These are phyloP conservation scores for Trichophaea hybrida DNA, from an alignment of 2,329 filamentous ascomycete genomes.

Conservation along the genomic window DNA sequence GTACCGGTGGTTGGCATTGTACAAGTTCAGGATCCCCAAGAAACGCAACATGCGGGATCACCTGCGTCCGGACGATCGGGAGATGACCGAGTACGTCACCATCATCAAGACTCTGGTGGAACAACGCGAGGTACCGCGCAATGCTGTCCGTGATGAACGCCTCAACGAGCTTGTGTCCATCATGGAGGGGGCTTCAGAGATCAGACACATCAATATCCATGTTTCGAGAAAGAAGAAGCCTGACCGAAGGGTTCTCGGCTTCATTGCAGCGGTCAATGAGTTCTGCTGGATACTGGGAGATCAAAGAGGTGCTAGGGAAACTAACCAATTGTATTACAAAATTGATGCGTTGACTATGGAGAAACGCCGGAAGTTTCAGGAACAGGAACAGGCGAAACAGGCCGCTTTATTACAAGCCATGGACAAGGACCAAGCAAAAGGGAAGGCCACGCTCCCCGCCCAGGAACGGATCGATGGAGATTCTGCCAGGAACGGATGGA, in stretches of 20 bases:
- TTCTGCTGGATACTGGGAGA: conserved; percentile 8
- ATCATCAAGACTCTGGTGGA: conserved; percentile 7
- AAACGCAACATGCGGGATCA: conserved; percentile 4
- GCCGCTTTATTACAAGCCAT: too few relatives aligned
- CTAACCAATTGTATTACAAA: neutral
- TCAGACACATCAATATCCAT: conserved; percentile 7
- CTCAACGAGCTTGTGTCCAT: conserved; percentile 6
- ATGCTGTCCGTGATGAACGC: conserved; percentile 5
- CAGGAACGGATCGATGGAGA: too few relatives aligned
- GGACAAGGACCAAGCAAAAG: too few relatives aligned
- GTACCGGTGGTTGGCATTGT: conserved; percentile 6
- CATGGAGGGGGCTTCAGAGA: conserved; percentile 8
- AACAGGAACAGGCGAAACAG: too few relatives aligned
- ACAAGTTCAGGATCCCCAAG: conserved; percentile 7
- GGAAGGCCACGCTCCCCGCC: too few relatives aligned
- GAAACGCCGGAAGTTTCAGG: neutral
- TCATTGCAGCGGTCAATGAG: conserved; percentile 10
- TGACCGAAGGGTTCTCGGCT: conserved; percentile 7
- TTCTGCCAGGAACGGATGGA: too few relatives aligned
- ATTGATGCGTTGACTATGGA: neutral
- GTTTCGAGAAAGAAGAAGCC: conserved; percentile 7
- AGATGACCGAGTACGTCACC: conserved; percentile 5
- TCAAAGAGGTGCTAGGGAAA: conserved; percentile 1
- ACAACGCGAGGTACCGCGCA: conserved; percentile 1
- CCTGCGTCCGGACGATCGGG: conserved; percentile 1